Conservation (phyloP, 768 basidiomycete genomes). For the Galerina sulciceps region DNA sequence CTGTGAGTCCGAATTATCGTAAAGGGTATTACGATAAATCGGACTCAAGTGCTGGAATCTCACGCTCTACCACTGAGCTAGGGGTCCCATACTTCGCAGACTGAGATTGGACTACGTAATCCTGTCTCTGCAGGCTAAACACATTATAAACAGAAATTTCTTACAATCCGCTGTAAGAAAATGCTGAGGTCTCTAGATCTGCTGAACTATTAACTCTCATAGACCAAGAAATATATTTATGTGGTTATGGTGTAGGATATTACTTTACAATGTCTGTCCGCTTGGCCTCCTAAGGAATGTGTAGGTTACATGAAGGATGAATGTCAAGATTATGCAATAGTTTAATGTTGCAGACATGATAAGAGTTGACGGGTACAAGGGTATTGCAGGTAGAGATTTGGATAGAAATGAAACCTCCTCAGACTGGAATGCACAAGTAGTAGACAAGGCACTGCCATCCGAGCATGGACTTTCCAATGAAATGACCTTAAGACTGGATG, state of each 20-base stretch:
- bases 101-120: neutral
- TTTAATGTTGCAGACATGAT: conserved; percentile 21
- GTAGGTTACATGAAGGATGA: conserved; percentile 22
- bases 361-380: conserved; percentile 14
- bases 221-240: conserved; percentile 9
- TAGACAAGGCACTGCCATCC: neutral
- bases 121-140: too few species aligned
- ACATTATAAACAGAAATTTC: too few species aligned
- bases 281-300: conserved; percentile 11
- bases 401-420: neutral
- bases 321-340: conserved; percentile 23
- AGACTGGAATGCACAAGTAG: neutral
- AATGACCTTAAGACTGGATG: neutral
- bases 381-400: neutral
- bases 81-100: conserved; percentile 23
- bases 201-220: neutral
- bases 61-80: conserved; percentile 41
- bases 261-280: conserved; percentile 29
- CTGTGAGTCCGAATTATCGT: neutral
- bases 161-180: too few species aligned
- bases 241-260: conserved; percentile 20
- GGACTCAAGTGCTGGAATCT: conserved; percentile 28
- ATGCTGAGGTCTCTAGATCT: neutral
- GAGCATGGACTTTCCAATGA: neutral
- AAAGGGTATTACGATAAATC: neutral